phyloP scores from a whole-genome alignment of 2,329 filamentous ascomycete genomes.

The Aspergillus terreus region DNA sequence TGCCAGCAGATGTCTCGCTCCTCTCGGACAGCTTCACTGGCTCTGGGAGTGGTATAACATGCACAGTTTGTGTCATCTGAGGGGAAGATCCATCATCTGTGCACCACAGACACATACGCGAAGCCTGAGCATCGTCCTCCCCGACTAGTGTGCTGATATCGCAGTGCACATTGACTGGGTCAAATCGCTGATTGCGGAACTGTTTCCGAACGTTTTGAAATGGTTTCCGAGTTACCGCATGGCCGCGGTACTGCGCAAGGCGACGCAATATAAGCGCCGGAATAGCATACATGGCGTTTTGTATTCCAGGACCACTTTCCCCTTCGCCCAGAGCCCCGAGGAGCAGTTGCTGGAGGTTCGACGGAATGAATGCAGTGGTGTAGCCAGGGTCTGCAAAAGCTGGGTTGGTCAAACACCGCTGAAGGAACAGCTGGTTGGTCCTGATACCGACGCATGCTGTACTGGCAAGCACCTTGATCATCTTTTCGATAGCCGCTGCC shows the following conservation, averaged over 20 bases:
- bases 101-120: slow-evolving; percentile 18
- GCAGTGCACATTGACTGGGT: slow-evolving; percentile 30
- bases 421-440: slow-evolving; percentile 31
- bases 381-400: slow-evolving; percentile 46
- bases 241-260: not conserved
- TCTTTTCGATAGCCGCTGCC: slow-evolving; percentile 33
- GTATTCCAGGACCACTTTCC: not conserved
- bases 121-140: slow-evolving; percentile 2
- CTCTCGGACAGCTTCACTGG: not conserved
- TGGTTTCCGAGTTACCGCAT: slow-evolving; percentile 4
- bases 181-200: slow-evolving; percentile 33
- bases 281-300: not conserved
- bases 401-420: slow-evolving; percentile 20
- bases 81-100: not conserved
- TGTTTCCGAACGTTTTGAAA: slow-evolving; percentile 23
- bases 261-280: not conserved
- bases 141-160: slow-evolving; percentile 19
- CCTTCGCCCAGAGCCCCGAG: not conserved
- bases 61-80: not conserved
- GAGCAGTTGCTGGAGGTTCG: slow-evolving; percentile 23
- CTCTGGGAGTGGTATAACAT: not conserved
- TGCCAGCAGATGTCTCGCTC: slow-evolving; percentile 8
- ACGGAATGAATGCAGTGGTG: slow-evolving; percentile 29
- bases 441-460: slow-evolving; percentile 66
- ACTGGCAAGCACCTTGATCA: slow-evolving; percentile 29